Percentiles rank a stretch among this genome's conserved stretches.
Conservation (phyloP, 2,329 filamentous ascomycete genomes). For the Colletotrichum noveboracense region DNA sequence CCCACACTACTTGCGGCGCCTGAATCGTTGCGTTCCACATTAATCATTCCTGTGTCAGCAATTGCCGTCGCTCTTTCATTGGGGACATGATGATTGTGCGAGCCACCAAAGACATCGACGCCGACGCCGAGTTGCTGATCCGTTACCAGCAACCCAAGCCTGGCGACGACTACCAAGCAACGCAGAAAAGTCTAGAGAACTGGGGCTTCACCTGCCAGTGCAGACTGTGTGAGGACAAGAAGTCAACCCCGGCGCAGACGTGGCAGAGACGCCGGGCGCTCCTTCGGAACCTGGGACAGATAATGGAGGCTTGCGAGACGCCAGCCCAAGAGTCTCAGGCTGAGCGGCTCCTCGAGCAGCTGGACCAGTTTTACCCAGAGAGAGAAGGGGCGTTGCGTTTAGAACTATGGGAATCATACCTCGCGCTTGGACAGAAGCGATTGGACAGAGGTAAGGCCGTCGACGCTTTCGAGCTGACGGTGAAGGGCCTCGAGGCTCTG, state of each 20-base stretch:
- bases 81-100: constrained; percentile 59
- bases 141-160: constrained; percentile 35
- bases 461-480: constrained; percentile 22
- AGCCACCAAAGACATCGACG: constrained; percentile 45
- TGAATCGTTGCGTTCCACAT: constrained; percentile 54
- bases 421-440: constrained; percentile 17
- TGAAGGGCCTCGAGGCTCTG: constrained; percentile 29
- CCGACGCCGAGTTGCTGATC: constrained; percentile 50
- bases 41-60: constrained; percentile 58
- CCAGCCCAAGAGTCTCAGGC: neutral
- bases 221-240: constrained; percentile 36
- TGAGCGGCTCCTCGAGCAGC: constrained; percentile 19
- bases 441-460: neutral
- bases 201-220: constrained; percentile 52
- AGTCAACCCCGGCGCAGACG: constrained; percentile 17
- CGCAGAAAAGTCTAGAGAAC: constrained; percentile 29
- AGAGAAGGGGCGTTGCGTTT: constrained; percentile 9
- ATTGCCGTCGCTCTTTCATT: constrained; percentile 55
- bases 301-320: neutral
- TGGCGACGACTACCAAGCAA: constrained; percentile 30
- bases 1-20: constrained; percentile 40
- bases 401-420: constrained; percentile 27
- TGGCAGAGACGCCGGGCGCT: constrained; percentile 24
- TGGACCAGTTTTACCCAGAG: constrained; percentile 27
- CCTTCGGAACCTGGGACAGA: neutral